Evolutionary conservation across 2,329 filamentous ascomycete species (phyloP).

Genomic region (Verticillium albo-atrum): DNA sequence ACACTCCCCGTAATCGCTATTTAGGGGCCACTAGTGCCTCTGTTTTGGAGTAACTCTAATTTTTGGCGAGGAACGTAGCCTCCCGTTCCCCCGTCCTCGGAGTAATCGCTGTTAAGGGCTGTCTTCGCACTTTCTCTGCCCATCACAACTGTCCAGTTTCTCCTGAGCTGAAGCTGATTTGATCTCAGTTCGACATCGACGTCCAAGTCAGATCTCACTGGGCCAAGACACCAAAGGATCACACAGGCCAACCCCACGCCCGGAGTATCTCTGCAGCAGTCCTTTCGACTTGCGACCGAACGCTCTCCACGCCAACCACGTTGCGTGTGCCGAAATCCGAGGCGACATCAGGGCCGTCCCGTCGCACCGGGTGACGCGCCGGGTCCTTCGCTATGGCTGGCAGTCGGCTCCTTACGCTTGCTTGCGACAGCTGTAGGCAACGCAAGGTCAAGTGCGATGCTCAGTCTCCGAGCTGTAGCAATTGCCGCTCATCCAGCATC

Average conservation of each 20-base stretch:
- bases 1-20: too few species aligned
- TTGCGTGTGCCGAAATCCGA: background rate
- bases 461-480: background rate
- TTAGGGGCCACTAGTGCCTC: too few species aligned
- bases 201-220: background rate
- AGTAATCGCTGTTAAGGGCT: too few species aligned
- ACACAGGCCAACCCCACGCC: background rate
- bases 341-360: background rate
- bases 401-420: background rate
- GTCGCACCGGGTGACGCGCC: background rate
- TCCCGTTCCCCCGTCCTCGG: too few species aligned
- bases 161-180: too few species aligned
- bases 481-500: background rate
- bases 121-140: too few species aligned
- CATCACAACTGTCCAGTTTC: too few species aligned
- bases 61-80: too few species aligned
- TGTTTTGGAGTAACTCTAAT: too few species aligned
- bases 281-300: background rate
- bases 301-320: background rate
- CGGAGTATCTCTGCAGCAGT: background rate
- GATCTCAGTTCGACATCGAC: background rate
- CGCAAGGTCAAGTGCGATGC: conserved; percentile 8
- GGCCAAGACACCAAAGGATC: background rate
- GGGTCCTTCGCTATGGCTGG: background rate
- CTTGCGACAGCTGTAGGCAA: conserved; percentile 8